Percentiles rank a stretch among this genome's conserved stretches.
Evolutionary conservation across 177 flowering plant species (phyloP).

Genomic region (Vitis hybrid): DNA sequence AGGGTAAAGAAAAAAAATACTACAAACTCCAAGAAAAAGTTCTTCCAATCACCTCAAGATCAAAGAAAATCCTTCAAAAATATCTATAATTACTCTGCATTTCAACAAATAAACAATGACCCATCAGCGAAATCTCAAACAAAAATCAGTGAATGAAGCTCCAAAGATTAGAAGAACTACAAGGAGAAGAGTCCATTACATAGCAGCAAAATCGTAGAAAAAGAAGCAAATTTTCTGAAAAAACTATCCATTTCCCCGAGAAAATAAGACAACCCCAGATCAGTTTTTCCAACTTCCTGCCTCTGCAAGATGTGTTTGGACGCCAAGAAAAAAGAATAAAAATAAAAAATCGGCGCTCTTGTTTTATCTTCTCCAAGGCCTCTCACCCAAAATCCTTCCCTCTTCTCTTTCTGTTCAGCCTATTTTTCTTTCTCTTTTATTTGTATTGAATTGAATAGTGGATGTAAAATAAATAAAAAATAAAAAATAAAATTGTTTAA

Average conservation of each 20-base stretch:
- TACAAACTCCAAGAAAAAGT: not conserved
- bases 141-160: too few species aligned
- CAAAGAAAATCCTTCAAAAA: not conserved
- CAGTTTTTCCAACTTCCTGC: too few species aligned
- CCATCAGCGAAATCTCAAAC: too few species aligned
- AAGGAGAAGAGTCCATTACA: too few species aligned
- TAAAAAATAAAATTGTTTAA: too few species aligned
- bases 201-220: too few species aligned
- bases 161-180: too few species aligned
- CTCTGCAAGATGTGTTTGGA: not conserved
- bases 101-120: not conserved
- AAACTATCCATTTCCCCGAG: too few species aligned
- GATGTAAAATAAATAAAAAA: too few species aligned
- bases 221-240: too few species aligned
- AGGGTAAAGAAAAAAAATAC: not conserved
- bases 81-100: constrained; percentile 13
- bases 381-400: constrained; percentile 6
- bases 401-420: not conserved
- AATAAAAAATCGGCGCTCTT: not conserved
- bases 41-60: constrained; percentile 15
- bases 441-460: not conserved
- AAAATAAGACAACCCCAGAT: too few species aligned
- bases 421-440: not conserved
- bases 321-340: not conserved
- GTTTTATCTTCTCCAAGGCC: not conserved